Evolutionary conservation across 805 yeast genomes (phyloP).

Genomic region (Wickerhamiella slavikovae): DNA sequence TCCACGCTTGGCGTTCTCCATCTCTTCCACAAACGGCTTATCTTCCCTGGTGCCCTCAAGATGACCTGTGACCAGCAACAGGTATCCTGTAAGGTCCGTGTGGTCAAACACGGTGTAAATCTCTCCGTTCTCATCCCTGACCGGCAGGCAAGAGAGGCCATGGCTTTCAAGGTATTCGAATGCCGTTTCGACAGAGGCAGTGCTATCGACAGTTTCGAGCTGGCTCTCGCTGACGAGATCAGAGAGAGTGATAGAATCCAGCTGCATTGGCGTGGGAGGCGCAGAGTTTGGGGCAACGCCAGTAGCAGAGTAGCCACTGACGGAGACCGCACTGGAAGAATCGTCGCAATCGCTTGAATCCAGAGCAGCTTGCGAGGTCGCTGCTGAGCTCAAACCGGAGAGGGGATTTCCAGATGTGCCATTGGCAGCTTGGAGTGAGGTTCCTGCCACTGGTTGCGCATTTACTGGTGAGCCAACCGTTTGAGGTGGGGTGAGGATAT

Average conservation of each 20-base stretch:
- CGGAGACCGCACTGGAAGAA: no score
- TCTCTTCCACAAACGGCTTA: slow-evolving; percentile 21
- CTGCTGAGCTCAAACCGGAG: no score
- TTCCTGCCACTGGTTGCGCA: no score
- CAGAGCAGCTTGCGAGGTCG: no score
- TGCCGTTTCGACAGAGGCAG: slow-evolving; percentile 67
- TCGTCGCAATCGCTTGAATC: no score
- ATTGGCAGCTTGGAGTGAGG: no score
- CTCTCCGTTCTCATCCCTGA: slow-evolving; percentile 15
- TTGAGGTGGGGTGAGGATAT: no score
- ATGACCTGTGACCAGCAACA: slow-evolving; percentile 67
- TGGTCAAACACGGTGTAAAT: slow-evolving; percentile 59
- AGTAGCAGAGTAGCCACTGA: not conserved
- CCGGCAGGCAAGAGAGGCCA: slow-evolving; percentile 75
- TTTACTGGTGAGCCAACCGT: no score
- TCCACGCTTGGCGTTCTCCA: slow-evolving; percentile 54
- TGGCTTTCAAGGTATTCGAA: slow-evolving; percentile 55
- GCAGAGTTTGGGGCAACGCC: not conserved
- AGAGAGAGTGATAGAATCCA: slow-evolving; percentile 29
- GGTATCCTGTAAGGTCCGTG: slow-evolving; percentile 71
- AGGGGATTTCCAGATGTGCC: no score
- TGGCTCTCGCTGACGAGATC: slow-evolving; percentile 66
- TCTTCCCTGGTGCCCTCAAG: slow-evolving; percentile 20
- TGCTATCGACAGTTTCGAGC: slow-evolving; percentile 45
- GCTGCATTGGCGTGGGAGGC: slow-evolving; percentile 15